Evolutionary conservation across 208 protist species (phyloP).

Genomic region (Crithidia thermophila): DNA sequence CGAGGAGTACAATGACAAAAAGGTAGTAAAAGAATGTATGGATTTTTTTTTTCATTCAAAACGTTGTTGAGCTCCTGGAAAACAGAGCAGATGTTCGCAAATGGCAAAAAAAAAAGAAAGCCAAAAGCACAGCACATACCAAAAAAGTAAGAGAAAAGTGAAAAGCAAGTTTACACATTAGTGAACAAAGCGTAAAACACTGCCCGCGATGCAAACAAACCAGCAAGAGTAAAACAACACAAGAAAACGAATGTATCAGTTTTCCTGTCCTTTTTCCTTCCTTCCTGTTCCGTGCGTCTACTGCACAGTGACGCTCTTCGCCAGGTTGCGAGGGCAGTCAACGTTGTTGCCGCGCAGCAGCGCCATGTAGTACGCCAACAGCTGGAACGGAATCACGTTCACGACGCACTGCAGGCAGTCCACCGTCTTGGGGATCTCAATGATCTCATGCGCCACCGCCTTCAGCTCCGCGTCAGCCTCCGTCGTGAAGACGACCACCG

Average conservation of each 20-base stretch:
- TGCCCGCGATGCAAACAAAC: too few relatives aligned
- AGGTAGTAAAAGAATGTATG: too few relatives aligned
- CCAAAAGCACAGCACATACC: too few relatives aligned
- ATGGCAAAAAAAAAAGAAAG: too few relatives aligned
- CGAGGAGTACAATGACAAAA: too few relatives aligned
- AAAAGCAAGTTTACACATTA: too few relatives aligned
- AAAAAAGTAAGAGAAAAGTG: too few relatives aligned
- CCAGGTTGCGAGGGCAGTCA: slow-evolving; percentile 96
- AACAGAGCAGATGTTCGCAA: too few relatives aligned
- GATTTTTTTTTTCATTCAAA: too few relatives aligned
- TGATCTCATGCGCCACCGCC: slow-evolving; percentile 28
- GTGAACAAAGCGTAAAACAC: too few relatives aligned
- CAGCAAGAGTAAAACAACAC: too few relatives aligned
- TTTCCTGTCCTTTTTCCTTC: neutral
- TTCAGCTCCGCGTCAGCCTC: slow-evolving; percentile 59
- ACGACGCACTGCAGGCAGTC: slow-evolving; percentile 92
- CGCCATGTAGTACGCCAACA: slow-evolving; percentile 97
- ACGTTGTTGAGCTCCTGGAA: too few relatives aligned
- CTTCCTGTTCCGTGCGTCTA: neutral
- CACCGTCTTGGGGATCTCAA: slow-evolving; percentile 82
- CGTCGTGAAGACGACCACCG: slow-evolving; percentile 75
- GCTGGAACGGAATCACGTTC: slow-evolving; percentile 96
- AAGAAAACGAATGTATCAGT: neutral
- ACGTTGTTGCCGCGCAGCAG: slow-evolving; percentile 92
- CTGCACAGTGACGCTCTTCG: slow-evolving; percentile 97